These are phyloP conservation scores for Suillus brevipes DNA, from an alignment of 768 basidiomycete genomes.

Conservation along the genomic window DNA sequence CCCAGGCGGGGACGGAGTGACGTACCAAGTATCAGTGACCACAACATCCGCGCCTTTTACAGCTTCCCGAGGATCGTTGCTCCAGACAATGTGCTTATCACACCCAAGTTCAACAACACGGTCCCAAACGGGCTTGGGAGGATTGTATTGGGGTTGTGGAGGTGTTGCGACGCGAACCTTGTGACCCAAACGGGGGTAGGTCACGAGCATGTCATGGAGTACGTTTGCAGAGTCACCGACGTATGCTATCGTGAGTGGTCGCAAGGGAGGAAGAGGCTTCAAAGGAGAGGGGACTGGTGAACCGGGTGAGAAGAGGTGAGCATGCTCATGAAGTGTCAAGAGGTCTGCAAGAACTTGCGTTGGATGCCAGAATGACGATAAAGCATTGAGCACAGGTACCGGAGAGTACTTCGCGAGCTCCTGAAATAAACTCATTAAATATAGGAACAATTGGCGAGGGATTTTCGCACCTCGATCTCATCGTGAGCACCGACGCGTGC, in stretches of 20 bases:
- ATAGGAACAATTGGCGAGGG: not conserved
- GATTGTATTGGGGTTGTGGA: slow-evolving; percentile 55
- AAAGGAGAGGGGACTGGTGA: slow-evolving; percentile 18
- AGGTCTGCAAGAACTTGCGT: slow-evolving; percentile 94
- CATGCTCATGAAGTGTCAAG: slow-evolving; percentile 82
- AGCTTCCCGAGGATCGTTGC: slow-evolving; percentile 79
- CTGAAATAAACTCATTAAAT: slow-evolving; percentile 40
- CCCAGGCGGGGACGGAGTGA: too few species aligned
- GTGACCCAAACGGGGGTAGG: slow-evolving; percentile 90
- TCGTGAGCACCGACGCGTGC: slow-evolving; percentile 91
- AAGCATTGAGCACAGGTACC: slow-evolving; percentile 94
- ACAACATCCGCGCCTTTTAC: slow-evolving; percentile 91
- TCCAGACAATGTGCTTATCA: slow-evolving; percentile 74
- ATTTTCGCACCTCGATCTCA: slow-evolving; percentile 78
- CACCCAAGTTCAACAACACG: slow-evolving; percentile 75
- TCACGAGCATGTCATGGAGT: slow-evolving; percentile 95
- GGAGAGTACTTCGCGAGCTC: slow-evolving; percentile 88
- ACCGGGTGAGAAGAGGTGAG: slow-evolving; percentile 48
- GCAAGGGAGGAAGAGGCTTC: slow-evolving; percentile 51
- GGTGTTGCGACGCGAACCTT: slow-evolving; percentile 84
- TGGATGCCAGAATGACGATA: slow-evolving; percentile 95
- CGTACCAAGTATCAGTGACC: slow-evolving; percentile 94
- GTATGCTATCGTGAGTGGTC: slow-evolving; percentile 87
- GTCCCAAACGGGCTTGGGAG: slow-evolving; percentile 75
- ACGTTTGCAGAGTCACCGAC: slow-evolving; percentile 96